Conservation (phyloP, 2,329 filamentous ascomycete genomes). For the Botrytis paeoniae region DNA sequence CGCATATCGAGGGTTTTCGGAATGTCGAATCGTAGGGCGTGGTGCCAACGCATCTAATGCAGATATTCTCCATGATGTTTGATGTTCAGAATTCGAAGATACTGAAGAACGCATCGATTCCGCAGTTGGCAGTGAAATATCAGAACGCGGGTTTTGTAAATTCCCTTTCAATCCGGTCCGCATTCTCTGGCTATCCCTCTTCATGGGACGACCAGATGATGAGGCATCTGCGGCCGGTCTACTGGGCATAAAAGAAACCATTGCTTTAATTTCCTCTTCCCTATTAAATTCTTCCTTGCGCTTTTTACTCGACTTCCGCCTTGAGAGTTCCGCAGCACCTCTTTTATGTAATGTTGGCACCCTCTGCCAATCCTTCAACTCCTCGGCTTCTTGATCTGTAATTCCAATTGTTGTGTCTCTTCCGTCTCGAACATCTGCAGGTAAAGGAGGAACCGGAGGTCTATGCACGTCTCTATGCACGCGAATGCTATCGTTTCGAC, state of each 20-base stretch:
- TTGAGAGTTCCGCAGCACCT: slow-evolving; percentile 56
- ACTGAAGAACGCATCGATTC: slow-evolving; percentile 75
- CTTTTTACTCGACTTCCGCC: slow-evolving; percentile 74
- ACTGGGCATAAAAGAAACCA: slow-evolving; percentile 68
- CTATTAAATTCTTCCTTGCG: slow-evolving; percentile 72
- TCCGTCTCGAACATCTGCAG: slow-evolving; percentile 30
- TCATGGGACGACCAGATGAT: slow-evolving; percentile 57
- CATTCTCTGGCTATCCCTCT: slow-evolving; percentile 63
- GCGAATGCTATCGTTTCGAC: slow-evolving; percentile 53
- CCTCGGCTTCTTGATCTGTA: slow-evolving; percentile 29
- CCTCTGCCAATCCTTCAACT: slow-evolving; percentile 42
- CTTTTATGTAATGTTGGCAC: slow-evolving; percentile 60
- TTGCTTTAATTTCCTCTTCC: slow-evolving; percentile 83
- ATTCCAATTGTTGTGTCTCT: slow-evolving; percentile 25
- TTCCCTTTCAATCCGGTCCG: slow-evolving; percentile 54
- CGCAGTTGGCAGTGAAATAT: slow-evolving; percentile 70
- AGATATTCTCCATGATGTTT: slow-evolving; percentile 72
- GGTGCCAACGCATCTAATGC: slow-evolving; percentile 79
- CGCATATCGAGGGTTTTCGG: slow-evolving; percentile 59
- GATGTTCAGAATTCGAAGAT: slow-evolving; percentile 70
- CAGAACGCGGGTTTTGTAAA: slow-evolving; percentile 55
- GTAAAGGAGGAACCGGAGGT: slow-evolving; percentile 35
- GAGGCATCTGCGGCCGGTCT: slow-evolving; percentile 59
- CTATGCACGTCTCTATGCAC: slow-evolving; percentile 37
- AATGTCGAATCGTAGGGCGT: slow-evolving; percentile 76